Evolutionary conservation across 768 basidiomycete genomes (phyloP), one percentile per base, ranked within the genome.

Genomic region (Panellus pusillus): DNA sequence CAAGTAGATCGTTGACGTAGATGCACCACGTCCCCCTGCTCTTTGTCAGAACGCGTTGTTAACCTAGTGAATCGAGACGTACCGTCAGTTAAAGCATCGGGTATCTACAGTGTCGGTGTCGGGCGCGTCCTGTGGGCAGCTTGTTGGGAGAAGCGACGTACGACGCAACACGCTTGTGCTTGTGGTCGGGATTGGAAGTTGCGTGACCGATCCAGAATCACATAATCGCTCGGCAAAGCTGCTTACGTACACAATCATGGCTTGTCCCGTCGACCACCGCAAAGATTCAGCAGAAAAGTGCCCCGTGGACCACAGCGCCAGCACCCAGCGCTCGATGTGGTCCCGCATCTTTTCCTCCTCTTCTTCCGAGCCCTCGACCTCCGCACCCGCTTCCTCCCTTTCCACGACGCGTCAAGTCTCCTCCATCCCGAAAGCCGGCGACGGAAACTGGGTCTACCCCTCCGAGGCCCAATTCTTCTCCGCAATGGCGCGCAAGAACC

Each of bases 381-480:
- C 64, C 9, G 50, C 62, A 17, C 35, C 61, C 9, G 52, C 70
- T 6, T 29, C 50, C 3, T 50, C 74, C 17, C 77, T 95, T 45
- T 88, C 91, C 2, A 77, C 72, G 13, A 81, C 91, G 6, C 85
- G 96, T 58, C 87, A 92, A 68, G 77, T 80, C 27, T 97, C 94
- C 6, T 90, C 91, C 24, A 98, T 98, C 66, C 96, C 96, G 15
- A 83, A 86, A 63, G 67, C 74, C 17, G 70, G 76, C 38, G 82
- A 83, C 44, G 79, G 78, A 39, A 87, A 93, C 52, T 99, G 97
- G 97, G 90, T 97, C 44, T 99, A 99, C 71, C 97, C 97, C 19
- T 98, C 96, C 17, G 93, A 98, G 68, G 84, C 89, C n/a, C 96
- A 98, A 72, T 99, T 99, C 79, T 98, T 90, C 70, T 79, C 89